A percentile compares a stretch with the other conserved stretches of the same genome.
Conservation (phyloP, 495 filamentous ascomycete genomes). For the Trichoderma orchidacearum region DNA sequence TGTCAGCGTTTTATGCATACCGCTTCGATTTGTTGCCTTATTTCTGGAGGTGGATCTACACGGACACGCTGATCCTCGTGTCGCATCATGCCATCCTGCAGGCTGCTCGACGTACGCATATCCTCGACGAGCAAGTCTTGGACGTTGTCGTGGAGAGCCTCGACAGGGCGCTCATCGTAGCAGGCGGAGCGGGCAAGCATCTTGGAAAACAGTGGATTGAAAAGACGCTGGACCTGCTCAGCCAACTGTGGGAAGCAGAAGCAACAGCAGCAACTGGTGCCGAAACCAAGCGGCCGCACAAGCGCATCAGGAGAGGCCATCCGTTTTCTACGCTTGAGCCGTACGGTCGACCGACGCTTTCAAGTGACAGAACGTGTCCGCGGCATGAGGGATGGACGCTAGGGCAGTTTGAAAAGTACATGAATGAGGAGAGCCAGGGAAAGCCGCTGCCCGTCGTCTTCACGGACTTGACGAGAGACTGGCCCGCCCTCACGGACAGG, state of each 20-base stretch:
- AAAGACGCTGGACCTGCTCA: conserved; percentile 31
- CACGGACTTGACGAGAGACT: conserved; percentile 44
- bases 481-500: conserved; percentile 61
- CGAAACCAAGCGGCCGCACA: conserved; percentile 6
- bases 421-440: conserved; percentile 18
- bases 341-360: neutral
- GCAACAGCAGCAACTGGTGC: neutral
- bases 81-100: neutral
- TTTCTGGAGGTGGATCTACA: conserved; percentile 1
- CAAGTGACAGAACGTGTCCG: neutral
- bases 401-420: conserved; percentile 49
- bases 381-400: conserved; percentile 33
- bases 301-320: conserved; percentile 4
- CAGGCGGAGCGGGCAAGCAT: conserved; percentile 45
- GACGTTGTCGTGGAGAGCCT: conserved; percentile 45
- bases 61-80: conserved; percentile 3
- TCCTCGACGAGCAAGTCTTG: conserved; percentile 17
- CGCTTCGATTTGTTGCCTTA: conserved; percentile 1
- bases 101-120: neutral
- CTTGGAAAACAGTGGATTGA: conserved; percentile 49
- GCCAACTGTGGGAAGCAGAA: neutral
- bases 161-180: conserved; percentile 72
- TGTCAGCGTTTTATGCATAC: conserved; percentile 1
- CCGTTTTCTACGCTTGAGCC: neutral
- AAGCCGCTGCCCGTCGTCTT: conserved; percentile 56